Base-by-base conservation (phyloP, 345 rosid genomes). In the Isatis tinctoria region DNA sequence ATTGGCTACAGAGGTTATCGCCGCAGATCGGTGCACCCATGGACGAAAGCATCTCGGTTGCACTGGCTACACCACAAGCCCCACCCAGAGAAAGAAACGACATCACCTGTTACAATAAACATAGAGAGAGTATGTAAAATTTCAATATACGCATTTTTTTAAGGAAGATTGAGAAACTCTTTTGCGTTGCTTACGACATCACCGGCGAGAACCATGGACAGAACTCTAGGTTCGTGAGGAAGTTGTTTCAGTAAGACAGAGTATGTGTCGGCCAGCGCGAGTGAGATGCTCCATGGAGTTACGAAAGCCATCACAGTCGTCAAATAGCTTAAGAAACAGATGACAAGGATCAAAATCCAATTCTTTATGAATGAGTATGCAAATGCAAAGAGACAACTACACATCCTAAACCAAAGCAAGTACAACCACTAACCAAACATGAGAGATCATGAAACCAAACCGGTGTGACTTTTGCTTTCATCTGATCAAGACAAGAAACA, bases 241-340 rank as follows among this genome's bases (percentile, higher is more conserved):
- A 85, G 73, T 47, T 52, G 52, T 63, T 83, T 88, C 6, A 84
- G 1, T 26, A 85, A 71, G 13, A 88, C 78, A 28, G 85, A 85
- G 81, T 88, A 90, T 2, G 81, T 79, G 69, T 90, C 96, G 0
- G 82, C 79, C 39, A 88, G 9, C 0, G 83, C 83, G 67, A 86
- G 66, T 53, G 83, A 69, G 30, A 78, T 14, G 48, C 92, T 87
- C 96, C 96, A 87, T 65, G 92, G 90, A 67, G 82, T 82, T 59
- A 83, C 84, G 63, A 82, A 67, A 32, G 90, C 90, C 96, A 90
- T 90, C 35, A 90, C 82, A 16, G 86, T 81, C 60, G 85, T 88
- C 81, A 86, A 78, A 84, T 63, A 90, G 80, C 96, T 90, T 85
- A n/a, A n/a, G n/a, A n/a, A n/a, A n/a, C n/a, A n/a, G n/a, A n/a